A percentile compares a stretch with the other conserved stretches of the same genome.
Conservation (phyloP, 2,329 filamentous ascomycete species). For the Epichloe festucae region DNA sequence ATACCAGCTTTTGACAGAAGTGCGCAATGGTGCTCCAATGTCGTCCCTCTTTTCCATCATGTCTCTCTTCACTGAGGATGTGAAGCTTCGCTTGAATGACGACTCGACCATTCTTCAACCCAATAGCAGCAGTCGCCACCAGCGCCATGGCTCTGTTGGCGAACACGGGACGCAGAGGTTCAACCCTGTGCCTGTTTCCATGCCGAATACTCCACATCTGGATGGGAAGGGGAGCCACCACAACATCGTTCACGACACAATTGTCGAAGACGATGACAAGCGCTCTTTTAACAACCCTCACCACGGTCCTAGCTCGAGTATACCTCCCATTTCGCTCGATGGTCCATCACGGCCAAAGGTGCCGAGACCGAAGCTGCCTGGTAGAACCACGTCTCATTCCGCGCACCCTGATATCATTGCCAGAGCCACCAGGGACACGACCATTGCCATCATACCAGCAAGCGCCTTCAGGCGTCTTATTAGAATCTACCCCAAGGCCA, state of each 20-base stretch:
- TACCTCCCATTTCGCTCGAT: slow-evolving; percentile 68
- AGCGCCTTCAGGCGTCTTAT: slow-evolving; percentile 90
- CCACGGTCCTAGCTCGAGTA: slow-evolving; percentile 27
- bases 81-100: slow-evolving; percentile 65
- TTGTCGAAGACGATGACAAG: slow-evolving; percentile 9
- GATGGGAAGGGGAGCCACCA: slow-evolving; percentile 14
- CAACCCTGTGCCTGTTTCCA: slow-evolving; percentile 13
- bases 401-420: slow-evolving; percentile 95
- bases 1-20: slow-evolving; percentile 91
- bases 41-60: slow-evolving; percentile 96
- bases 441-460: slow-evolving; percentile 94
- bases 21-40: slow-evolving; percentile 96
- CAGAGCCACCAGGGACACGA: slow-evolving; percentile 90
- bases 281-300: slow-evolving; percentile 4
- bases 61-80: slow-evolving; percentile 90
- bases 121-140: slow-evolving; percentile 13
- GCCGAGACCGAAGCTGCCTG: slow-evolving; percentile 27
- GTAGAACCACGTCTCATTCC: slow-evolving; percentile 49
- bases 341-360: slow-evolving; percentile 18
- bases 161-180: slow-evolving; percentile 5
- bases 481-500: slow-evolving; percentile 88
- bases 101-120: slow-evolving; percentile 25
- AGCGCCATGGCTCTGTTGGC: slow-evolving; percentile 16
- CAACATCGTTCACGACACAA: slow-evolving; percentile 3
- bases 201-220: slow-evolving; percentile 27